Evolutionary conservation across 352 stramenopile species (phyloP).

Genomic region (Globisporangium viniferum): DNA sequence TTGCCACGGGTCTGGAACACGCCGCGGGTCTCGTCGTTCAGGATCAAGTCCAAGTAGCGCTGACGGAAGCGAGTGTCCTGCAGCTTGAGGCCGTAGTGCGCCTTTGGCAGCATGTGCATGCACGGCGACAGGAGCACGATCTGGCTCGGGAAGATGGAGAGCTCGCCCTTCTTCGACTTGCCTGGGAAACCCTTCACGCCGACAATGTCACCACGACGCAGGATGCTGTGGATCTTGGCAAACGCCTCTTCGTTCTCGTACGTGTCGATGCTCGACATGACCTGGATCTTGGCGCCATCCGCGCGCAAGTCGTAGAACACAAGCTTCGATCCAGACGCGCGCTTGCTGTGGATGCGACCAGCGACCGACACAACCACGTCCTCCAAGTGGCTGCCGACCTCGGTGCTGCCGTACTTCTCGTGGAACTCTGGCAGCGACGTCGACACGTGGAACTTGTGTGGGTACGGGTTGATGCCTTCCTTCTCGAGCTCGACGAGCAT

Average conservation of each 20-base stretch:
- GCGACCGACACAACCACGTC: slow-evolving; percentile 90
- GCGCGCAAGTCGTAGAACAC: slow-evolving; percentile 98
- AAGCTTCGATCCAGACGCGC: slow-evolving; percentile 94
- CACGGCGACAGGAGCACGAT: slow-evolving; percentile 77
- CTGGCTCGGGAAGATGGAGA: slow-evolving; percentile 94
- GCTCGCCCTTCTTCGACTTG: slow-evolving; percentile 98
- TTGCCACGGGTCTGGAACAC: slow-evolving; percentile 93
- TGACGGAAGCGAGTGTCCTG: slow-evolving; percentile 88
- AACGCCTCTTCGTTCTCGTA: slow-evolving; percentile 62
- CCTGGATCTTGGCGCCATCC: slow-evolving; percentile 94
- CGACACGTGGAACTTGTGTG: slow-evolving; percentile 98
- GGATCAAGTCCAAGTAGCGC: slow-evolving; percentile 96
- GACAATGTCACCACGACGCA: slow-evolving; percentile 97
- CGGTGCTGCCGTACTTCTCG: slow-evolving; percentile 71
- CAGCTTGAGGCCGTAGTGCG: slow-evolving; percentile 62
- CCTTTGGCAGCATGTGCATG: slow-evolving; percentile 85
- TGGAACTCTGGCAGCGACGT: slow-evolving; percentile 94
- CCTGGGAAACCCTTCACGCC: slow-evolving; percentile 92
- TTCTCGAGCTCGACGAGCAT: slow-evolving; percentile 89
- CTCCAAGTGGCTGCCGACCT: slow-evolving; percentile 81
- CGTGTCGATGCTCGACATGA: slow-evolving; percentile 92
- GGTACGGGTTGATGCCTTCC: slow-evolving; percentile 94
- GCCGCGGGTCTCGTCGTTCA: slow-evolving; percentile 91
- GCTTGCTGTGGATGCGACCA: slow-evolving; percentile 94
- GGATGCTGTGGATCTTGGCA: slow-evolving; percentile 80